A percentile compares a stretch with the other conserved stretches of the same genome.
These are phyloP conservation scores for Pleurotus pulmonarius DNA, from an alignment of 768 basidiomycete species.

Conservation along the genomic window DNA sequence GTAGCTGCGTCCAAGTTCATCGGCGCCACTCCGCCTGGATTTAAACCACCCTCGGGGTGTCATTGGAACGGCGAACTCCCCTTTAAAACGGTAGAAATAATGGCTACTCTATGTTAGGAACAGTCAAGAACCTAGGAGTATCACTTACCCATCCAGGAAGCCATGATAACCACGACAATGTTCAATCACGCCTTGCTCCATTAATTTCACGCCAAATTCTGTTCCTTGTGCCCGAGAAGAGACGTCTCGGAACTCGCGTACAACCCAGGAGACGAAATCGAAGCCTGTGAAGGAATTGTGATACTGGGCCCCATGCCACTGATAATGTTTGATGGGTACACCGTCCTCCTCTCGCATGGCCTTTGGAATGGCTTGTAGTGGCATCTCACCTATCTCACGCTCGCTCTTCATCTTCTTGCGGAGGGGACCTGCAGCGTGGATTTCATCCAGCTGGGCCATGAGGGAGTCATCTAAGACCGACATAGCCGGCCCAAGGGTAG, in stretches of 20 bases:
- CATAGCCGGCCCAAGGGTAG: constrained; percentile 77
- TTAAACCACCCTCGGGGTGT: constrained; percentile 78
- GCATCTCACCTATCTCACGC: constrained; percentile 64
- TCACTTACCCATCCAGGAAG: constrained; percentile 80
- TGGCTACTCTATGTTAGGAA: constrained; percentile 44
- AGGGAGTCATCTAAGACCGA: constrained; percentile 78
- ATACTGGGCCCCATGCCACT: constrained; percentile 76
- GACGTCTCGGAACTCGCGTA: constrained; percentile 88
- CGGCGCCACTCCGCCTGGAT: constrained; percentile 43
- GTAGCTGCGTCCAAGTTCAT: constrained; percentile 28
- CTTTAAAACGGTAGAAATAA: constrained; percentile 83
- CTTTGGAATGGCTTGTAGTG: constrained; percentile 63
- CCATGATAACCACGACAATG: constrained; percentile 77
- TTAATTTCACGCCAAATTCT: constrained; percentile 74
- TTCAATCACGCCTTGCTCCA: constrained; percentile 81
- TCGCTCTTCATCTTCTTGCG: constrained; percentile 81
- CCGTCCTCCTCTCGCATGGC: constrained; percentile 86
- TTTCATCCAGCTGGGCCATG: constrained; percentile 76
- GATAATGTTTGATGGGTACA: constrained; percentile 77
- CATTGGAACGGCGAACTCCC: constrained; percentile 67
- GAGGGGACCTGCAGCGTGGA: constrained; percentile 71
- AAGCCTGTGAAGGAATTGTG: constrained; percentile 85
- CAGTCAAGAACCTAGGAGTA: neutral
- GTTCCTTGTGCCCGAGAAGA: constrained; percentile 75
- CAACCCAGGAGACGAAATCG: constrained; percentile 88